These are phyloP conservation scores for Aphanomyces stellatus DNA, from an alignment of 352 stramenopile species.

Conservation along the genomic window DNA sequence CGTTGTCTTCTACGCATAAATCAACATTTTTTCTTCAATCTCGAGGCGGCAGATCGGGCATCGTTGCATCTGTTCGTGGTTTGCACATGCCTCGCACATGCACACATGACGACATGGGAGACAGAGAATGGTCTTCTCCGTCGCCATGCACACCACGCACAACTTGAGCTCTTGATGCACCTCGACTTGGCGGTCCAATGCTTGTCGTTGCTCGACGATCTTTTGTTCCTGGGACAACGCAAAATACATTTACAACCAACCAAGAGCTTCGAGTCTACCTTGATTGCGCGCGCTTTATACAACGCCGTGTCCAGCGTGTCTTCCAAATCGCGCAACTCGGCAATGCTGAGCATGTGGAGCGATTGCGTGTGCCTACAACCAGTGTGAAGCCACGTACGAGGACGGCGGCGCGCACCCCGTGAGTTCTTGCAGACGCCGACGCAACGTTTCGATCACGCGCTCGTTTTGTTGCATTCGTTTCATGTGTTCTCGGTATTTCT, in stretches of 20 bases:
- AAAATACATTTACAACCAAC: not conserved
- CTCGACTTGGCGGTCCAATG: constrained; percentile 62
- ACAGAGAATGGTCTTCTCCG: constrained; percentile 78
- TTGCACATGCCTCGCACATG: constrained; percentile 62
- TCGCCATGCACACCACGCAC: constrained; percentile 74
- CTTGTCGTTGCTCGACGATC: constrained; percentile 63
- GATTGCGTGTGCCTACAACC: constrained; percentile 13
- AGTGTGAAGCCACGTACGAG: not conserved
- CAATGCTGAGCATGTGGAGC: constrained; percentile 1
- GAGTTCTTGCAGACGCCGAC: constrained; percentile 8
- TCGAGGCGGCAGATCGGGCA: constrained; percentile 77
- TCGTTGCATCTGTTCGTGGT: constrained; percentile 58
- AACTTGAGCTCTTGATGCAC: constrained; percentile 79
- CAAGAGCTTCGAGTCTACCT: not conserved
- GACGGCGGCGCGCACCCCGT: not conserved
- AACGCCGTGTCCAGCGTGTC: constrained; percentile 18
- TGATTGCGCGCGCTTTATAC: constrained; percentile 20
- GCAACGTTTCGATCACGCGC: constrained; percentile 3
- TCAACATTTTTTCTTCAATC: constrained; percentile 74
- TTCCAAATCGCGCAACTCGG: constrained; percentile 16
- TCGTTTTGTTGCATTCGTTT: constrained; percentile 15
- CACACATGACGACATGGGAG: constrained; percentile 76
- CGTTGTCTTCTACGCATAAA: constrained; percentile 53
- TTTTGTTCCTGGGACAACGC: constrained; percentile 52
- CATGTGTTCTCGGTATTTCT: constrained; percentile 18